Percentiles rank a stretch among this genome's conserved stretches.
phyloP scores from a whole-genome alignment of 148 eudicot species.

The Hydrangea macrophylla region DNA sequence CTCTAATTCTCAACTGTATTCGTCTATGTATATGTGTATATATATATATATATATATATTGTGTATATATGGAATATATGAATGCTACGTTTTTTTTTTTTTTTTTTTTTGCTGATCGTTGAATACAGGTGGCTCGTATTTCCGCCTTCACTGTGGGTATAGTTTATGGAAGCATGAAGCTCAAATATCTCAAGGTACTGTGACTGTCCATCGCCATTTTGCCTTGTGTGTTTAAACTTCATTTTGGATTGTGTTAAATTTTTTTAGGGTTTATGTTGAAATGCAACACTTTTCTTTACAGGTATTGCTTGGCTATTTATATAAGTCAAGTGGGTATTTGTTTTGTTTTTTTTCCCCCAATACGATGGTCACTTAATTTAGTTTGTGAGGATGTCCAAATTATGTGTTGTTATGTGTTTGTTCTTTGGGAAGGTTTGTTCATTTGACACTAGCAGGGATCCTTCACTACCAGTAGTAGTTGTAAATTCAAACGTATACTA shows the following conservation, averaged over 20 bases:
- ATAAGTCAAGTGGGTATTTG: neutral
- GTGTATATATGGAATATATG: neutral
- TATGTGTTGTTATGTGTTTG: neutral
- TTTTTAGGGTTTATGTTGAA: neutral
- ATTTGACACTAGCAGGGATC: neutral
- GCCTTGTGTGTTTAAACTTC: neutral
- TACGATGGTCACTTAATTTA: neutral
- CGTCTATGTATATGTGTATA: neutral
- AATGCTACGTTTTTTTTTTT: neutral
- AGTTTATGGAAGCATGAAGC: neutral
- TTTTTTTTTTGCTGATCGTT: neutral
- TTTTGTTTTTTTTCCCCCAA: neutral
- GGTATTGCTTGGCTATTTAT: neutral
- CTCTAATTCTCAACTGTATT: neutral
- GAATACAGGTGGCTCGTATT: neutral
- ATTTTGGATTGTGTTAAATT: neutral
- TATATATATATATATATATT: neutral
- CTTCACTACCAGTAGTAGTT: too few relatives aligned
- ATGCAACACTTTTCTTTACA: neutral
- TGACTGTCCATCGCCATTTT: too few relatives aligned
- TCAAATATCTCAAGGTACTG: conserved; percentile 2
- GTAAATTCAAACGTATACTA: neutral
- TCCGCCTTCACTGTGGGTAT: neutral
- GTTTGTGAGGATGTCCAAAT: neutral
- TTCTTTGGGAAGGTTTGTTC: neutral